Conservation (phyloP, 768 basidiomycete species). For the Russula compacta region DNA sequence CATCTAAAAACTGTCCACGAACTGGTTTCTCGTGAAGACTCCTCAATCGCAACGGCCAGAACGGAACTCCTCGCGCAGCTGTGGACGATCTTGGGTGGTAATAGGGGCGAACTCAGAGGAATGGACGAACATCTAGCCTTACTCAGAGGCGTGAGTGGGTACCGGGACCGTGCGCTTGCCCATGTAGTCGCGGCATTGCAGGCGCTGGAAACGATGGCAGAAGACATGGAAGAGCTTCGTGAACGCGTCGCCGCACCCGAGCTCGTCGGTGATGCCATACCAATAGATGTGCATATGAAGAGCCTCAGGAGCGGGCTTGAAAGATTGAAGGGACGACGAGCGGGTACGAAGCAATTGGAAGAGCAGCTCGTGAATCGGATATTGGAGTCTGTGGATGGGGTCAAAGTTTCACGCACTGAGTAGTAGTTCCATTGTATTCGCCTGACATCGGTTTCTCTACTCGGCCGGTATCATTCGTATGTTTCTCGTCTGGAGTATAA, state of each 20-base stretch:
- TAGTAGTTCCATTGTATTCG: background rate
- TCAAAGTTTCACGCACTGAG: background rate
- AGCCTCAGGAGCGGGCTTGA: constrained; percentile 59
- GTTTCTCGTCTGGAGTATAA: background rate
- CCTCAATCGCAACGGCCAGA: constrained; percentile 34
- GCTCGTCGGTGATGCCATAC: constrained; percentile 47
- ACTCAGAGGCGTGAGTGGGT: constrained; percentile 45
- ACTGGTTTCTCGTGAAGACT: constrained; percentile 50
- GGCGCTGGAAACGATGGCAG: constrained; percentile 51
- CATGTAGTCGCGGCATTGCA: constrained; percentile 63
- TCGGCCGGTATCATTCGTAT: too few relatives aligned
- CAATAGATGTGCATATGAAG: constrained; percentile 67
- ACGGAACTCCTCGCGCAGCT: constrained; percentile 52
- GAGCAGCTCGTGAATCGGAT: constrained; percentile 30
- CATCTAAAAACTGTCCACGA: constrained; percentile 49
- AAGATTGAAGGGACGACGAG: constrained; percentile 48
- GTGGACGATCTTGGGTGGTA: constrained; percentile 64
- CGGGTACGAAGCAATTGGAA: constrained; percentile 41
- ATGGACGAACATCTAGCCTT: constrained; percentile 44
- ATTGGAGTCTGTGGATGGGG: background rate
- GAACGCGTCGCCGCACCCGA: constrained; percentile 64
- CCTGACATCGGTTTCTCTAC: background rate
- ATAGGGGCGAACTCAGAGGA: constrained; percentile 39
- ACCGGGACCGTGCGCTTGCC: constrained; percentile 50
- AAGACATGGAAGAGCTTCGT: constrained; percentile 69